Conservation (phyloP, 1,284 basidiomycete species). For the Cystobasidiaceae sp. region DNA sequence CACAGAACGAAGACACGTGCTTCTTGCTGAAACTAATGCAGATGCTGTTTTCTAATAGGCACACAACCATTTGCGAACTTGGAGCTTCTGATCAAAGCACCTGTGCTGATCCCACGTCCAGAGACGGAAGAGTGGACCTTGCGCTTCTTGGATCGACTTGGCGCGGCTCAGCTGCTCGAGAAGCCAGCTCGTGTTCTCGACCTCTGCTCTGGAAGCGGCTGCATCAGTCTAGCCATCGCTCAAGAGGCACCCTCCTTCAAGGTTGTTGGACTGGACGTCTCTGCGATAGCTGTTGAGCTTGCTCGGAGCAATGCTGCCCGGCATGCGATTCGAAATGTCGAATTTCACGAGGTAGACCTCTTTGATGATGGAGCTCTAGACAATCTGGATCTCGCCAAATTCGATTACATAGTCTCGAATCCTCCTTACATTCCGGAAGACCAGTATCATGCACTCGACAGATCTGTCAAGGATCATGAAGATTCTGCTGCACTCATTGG, state of each 20-base stretch:
- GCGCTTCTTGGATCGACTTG: slow-evolving; percentile 35
- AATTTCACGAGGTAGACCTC: slow-evolving; percentile 49
- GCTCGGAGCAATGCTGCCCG: slow-evolving; percentile 62
- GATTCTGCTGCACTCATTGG: slow-evolving; percentile 74
- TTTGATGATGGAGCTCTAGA: slow-evolving; percentile 47
- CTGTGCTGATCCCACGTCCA: slow-evolving; percentile 81
- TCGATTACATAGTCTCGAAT: slow-evolving; percentile 79
- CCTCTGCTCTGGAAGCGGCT: slow-evolving; percentile 83
- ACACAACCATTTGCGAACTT: slow-evolving; percentile 82
- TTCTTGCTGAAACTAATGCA: slow-evolving; percentile 5
- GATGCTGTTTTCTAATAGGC: slow-evolving; percentile 52
- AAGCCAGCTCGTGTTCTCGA: slow-evolving; percentile 57
- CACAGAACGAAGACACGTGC: slow-evolving; percentile 24
- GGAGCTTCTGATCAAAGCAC: slow-evolving; percentile 62
- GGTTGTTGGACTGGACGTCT: slow-evolving; percentile 62
- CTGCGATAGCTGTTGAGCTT: slow-evolving; percentile 61
- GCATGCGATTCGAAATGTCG: slow-evolving; percentile 43
- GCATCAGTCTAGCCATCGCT: slow-evolving; percentile 72
- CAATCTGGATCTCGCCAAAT: slow-evolving; percentile 40
- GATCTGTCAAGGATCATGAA: slow-evolving; percentile 69
- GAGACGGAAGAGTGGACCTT: slow-evolving; percentile 76
- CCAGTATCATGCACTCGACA: slow-evolving; percentile 61
- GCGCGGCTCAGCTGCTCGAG: slow-evolving; percentile 44
- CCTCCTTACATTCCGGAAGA: slow-evolving; percentile 79
- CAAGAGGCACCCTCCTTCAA: not conserved